These are phyloP conservation scores for Claviceps sp. DNA, from an alignment of 2,329 filamentous ascomycete genomes.

Conservation along the genomic window DNA sequence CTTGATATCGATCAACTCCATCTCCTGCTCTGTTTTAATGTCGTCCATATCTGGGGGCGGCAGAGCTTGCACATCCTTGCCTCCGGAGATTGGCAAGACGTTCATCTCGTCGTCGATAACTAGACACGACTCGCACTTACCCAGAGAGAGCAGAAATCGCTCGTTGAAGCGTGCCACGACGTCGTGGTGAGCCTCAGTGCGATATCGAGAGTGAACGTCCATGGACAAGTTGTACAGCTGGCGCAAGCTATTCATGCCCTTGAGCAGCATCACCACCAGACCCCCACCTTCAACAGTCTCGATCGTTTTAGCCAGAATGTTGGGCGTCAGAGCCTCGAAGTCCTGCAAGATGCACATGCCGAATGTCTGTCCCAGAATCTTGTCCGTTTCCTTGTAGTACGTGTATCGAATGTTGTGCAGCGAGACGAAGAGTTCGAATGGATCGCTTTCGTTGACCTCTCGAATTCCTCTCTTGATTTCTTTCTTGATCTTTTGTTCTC, in stretches of 20 bases:
- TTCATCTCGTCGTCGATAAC: constrained; percentile 98
- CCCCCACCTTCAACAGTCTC: constrained; percentile 97
- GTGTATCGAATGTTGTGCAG: constrained; percentile 96
- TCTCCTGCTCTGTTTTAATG: constrained; percentile 54
- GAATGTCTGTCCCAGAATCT: constrained; percentile 95
- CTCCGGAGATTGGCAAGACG: constrained; percentile 90
- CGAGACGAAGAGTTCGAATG: constrained; percentile 94
- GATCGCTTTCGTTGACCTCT: constrained; percentile 83
- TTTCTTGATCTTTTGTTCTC: constrained; percentile 95
- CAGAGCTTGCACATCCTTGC: constrained; percentile 73
- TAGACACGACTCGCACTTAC: constrained; percentile 86
- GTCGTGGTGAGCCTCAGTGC: constrained; percentile 90
- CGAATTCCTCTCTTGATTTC: constrained; percentile 91
- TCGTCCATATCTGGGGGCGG: constrained; percentile 64
- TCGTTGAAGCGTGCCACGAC: constrained; percentile 96
- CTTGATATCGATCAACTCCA: constrained; percentile 77
- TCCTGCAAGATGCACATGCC: constrained; percentile 98
- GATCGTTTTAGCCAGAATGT: constrained; percentile 83
- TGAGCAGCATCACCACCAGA: constrained; percentile 76
- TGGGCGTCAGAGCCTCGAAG: constrained; percentile 96
- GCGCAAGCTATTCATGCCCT: constrained; percentile 94
- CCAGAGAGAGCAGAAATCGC: constrained; percentile 86
- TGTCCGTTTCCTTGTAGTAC: constrained; percentile 99
- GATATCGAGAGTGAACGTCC: constrained; percentile 94
- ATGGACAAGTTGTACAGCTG: constrained; percentile 94